Conservation (phyloP, 371 early-diverging fungal species). For the Mortierella sp. region DNA sequence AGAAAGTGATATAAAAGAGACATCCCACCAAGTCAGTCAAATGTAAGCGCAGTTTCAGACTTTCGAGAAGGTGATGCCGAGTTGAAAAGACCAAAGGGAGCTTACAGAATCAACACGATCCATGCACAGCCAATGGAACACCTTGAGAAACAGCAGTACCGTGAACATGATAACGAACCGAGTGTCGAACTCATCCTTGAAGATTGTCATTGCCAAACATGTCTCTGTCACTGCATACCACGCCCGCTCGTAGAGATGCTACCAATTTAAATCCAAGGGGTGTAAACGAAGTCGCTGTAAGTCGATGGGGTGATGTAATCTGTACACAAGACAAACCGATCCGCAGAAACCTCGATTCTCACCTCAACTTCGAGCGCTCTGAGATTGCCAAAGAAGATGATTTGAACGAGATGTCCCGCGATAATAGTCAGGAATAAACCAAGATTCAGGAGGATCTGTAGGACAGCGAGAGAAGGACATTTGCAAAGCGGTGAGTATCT, state of each 20-base stretch:
- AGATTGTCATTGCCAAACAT: slow-evolving; percentile 94
- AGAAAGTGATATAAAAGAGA: background rate
- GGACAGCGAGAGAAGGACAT: background rate
- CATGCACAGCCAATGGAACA: slow-evolving; percentile 95
- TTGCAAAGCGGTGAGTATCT: too few relatives aligned
- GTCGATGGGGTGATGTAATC: too few relatives aligned
- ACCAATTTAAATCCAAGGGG: slow-evolving; percentile 2
- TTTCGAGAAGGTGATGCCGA: too few relatives aligned
- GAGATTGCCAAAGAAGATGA: slow-evolving; percentile 90
- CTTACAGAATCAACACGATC: slow-evolving; percentile 94
- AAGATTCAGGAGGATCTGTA: slow-evolving; percentile 83
- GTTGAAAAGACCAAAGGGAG: slow-evolving; percentile 5
- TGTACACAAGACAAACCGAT: background rate
- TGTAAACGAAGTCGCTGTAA: background rate
- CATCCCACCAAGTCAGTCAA: background rate
- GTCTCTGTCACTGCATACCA: slow-evolving; percentile 98
- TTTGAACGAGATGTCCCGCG: slow-evolving; percentile 77
- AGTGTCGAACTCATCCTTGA: slow-evolving; percentile 93
- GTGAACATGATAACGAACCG: slow-evolving; percentile 86
- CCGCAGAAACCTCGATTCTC: slow-evolving; percentile 3
- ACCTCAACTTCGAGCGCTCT: slow-evolving; percentile 93
- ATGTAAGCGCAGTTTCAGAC: too few relatives aligned
- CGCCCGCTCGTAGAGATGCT: slow-evolving; percentile 94
- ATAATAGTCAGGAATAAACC: slow-evolving; percentile 81
- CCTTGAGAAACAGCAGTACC: slow-evolving; percentile 86